A percentile compares a stretch with the other conserved stretches of the same genome.
Conservation (phyloP, 352 stramenopile species). For the Pythium periplocum region DNA sequence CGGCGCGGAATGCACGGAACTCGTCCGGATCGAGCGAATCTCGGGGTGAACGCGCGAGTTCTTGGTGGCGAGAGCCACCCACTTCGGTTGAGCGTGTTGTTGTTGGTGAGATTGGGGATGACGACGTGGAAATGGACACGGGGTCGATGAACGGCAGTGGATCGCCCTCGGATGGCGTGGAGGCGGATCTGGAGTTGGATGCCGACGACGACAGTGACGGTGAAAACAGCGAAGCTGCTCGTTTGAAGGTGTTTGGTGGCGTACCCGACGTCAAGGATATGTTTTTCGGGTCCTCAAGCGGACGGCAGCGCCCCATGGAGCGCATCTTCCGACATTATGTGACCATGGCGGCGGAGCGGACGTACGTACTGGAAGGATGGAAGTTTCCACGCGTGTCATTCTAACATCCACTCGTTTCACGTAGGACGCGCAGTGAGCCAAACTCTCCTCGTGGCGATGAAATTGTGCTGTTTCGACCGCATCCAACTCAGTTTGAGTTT, state of each 20-base stretch:
- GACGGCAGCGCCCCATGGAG: conserved; percentile 39
- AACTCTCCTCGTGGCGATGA: conserved; percentile 13
- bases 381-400: not conserved
- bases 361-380: conserved; percentile 14
- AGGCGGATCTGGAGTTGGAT: conserved; percentile 14
- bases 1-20: not conserved
- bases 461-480: conserved; percentile 19
- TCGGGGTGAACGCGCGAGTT: no score
- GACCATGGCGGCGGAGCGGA: conserved; percentile 19
- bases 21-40: not conserved
- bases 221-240: conserved; percentile 15
- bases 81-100: no score
- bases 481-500: conserved; percentile 20
- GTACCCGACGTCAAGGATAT: conserved; percentile 35
- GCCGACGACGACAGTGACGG: conserved; percentile 10
- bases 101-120: not conserved
- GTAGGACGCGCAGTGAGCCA: conserved; percentile 6
- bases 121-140: conserved; percentile 15
- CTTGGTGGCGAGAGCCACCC: no score
- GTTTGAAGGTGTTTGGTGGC: conserved; percentile 32
- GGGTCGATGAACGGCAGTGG: conserved; percentile 1
- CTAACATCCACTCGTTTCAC: not conserved
- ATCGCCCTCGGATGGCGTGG: conserved; percentile 6
- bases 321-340: conserved; percentile 70
- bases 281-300: conserved; percentile 32